Percentiles rank a stretch among this genome's conserved stretches.
These are phyloP conservation scores for Malassezia dermatis DNA, from an alignment of 1,284 basidiomycete genomes.

Conservation along the genomic window DNA sequence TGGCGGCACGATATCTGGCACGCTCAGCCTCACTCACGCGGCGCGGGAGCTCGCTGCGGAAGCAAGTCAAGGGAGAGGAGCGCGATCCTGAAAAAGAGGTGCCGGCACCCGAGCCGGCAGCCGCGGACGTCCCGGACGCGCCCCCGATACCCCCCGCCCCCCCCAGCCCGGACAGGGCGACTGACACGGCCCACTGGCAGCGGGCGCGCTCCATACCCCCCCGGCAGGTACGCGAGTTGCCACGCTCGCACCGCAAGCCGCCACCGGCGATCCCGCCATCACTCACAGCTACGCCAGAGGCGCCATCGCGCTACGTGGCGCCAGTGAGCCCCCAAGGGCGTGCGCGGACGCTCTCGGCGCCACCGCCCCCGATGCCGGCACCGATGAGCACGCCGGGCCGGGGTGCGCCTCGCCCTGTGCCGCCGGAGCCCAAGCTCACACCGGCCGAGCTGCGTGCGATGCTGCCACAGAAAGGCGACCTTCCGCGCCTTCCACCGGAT, in stretches of 20 bases:
- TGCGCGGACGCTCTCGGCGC: neutral
- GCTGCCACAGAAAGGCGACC: slow-evolving; percentile 1
- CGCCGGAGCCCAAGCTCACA: neutral
- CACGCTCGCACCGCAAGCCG: slow-evolving; percentile 6
- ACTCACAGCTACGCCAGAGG: neutral
- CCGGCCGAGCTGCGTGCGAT: neutral
- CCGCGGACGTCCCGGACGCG: neutral
- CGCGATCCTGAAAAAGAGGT: slow-evolving; percentile 11
- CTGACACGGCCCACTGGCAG: neutral
- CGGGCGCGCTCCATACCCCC: neutral
- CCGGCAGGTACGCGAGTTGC: neutral
- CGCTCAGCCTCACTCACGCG: slow-evolving; percentile 32
- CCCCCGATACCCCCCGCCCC: neutral
- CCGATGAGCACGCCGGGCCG: neutral
- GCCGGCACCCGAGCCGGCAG: neutral
- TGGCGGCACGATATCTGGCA: neutral
- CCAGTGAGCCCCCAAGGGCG: neutral
- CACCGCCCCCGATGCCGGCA: neutral
- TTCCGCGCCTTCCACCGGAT: neutral
- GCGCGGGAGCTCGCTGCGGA: slow-evolving; percentile 38
- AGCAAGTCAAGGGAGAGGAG: slow-evolving; percentile 60
- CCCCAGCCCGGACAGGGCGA: neutral
- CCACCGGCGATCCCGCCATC: neutral
- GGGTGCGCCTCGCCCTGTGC: neutral
- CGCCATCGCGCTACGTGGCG: neutral